phyloP scores from a whole-genome alignment of 306 rosid species.

The Trifolium subterraneum region DNA sequence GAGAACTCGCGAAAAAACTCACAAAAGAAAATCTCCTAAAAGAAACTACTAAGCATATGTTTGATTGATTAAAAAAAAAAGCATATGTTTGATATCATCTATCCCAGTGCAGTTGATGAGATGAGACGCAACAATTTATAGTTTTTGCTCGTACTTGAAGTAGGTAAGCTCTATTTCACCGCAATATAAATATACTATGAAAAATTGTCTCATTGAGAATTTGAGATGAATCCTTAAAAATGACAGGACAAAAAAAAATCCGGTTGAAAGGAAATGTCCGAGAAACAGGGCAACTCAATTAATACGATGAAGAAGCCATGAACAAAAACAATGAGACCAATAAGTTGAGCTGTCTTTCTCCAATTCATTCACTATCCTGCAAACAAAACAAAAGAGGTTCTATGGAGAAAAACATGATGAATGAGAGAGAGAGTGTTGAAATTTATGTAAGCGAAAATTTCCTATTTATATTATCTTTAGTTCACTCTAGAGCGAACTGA shows the following conservation, averaged over 20 bases:
- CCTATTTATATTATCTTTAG: neutral
- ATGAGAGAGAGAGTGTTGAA: neutral
- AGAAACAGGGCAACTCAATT: conserved; percentile 2
- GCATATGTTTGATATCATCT: neutral
- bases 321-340: conserved; percentile 27
- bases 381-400: conserved; percentile 11
- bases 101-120: neutral
- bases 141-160: neutral
- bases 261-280: neutral
- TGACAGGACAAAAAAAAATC: neutral
- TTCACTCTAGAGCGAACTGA: neutral
- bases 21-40: too few relatives aligned
- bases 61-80: too few relatives aligned
- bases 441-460: neutral
- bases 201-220: neutral
- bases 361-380: conserved; percentile 39
- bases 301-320: conserved; percentile 8
- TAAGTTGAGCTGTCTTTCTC: conserved; percentile 18
- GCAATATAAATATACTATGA: neutral
- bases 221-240: neutral
- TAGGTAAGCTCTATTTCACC: too few relatives aligned
- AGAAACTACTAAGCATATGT: too few relatives aligned
- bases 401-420: neutral
- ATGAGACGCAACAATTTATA: neutral
- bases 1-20: too few relatives aligned